Evolutionary conservation across 371 early-diverging fungal species (phyloP), one percentile per base, ranked within the genome.

Genomic region (Mortierella sp.): DNA sequence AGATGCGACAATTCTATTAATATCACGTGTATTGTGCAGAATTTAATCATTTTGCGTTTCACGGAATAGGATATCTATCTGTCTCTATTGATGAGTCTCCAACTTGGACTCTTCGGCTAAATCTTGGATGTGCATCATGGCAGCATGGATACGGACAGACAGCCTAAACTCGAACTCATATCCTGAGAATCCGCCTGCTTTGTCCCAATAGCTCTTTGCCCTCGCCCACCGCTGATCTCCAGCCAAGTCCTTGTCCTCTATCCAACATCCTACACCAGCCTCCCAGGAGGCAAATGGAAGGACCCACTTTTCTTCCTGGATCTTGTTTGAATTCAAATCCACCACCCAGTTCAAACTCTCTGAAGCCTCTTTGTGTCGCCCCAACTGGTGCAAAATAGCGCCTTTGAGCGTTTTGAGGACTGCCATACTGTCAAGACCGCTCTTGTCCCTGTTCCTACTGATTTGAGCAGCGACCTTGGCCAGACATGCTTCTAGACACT

Each of bases 211-310:
- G 9, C 81, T 84, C 64, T 87, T 86, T 35, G 86, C 86, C 12
- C 84, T 76, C 8, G 84, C 79, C 53, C 86, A 85, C 28, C 83
- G 78, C 28, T 83, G 68, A 43, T 79, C 75, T 2, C 70, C 80
- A n/a, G 13, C 8, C 63, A 64, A 31, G 13, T 26, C 26, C 55
- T 63, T 63, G 29, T 79, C 80, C 26, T 77, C 70, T 31, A 82
- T 75, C 89, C 89, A 89, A 32, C 83, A 83, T 4, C 86, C 85
- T 17, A 88, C 86, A 43, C 91, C 91, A 2, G 88, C 85, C 70
- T 91, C 91, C 88, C 90, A 91, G 68, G 85, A 89, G 23, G 90
- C 85, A 68, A 88, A 91, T 10, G 91, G 91, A 8, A 87, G 82
- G 10, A 89, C 72, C 89, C 89, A 91, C 42, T 85, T 87, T 32